These are phyloP conservation scores for Diaporthe aspalathi DNA, from an alignment of 2,329 filamentous ascomycete genomes.

Conservation along the genomic window DNA sequence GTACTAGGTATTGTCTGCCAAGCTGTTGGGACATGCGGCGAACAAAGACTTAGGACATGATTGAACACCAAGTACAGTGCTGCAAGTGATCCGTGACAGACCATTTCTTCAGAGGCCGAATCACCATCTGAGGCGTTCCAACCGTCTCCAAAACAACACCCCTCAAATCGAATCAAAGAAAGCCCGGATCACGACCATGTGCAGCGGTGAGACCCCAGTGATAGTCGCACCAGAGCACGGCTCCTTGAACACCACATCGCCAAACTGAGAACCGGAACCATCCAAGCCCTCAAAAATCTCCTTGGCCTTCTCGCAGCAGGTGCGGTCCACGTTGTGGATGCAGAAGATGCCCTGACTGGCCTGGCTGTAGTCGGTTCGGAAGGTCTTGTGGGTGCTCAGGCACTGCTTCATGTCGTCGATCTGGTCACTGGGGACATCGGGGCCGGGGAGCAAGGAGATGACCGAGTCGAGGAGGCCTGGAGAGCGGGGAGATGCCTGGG, in stretches of 20 bases:
- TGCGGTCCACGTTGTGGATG: neutral
- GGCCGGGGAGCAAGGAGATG: neutral
- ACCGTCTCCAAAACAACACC: neutral
- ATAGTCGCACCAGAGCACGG: neutral
- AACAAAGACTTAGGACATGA: neutral
- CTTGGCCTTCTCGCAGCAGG: neutral
- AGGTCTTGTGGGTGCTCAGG: neutral
- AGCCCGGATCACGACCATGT: neutral
- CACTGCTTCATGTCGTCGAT: neutral
- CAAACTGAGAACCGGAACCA: neutral
- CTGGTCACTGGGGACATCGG: fast-evolving
- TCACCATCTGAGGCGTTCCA: no score
- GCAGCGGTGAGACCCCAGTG: neutral
- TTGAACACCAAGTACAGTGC: neutral
- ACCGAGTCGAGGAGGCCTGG: neutral
- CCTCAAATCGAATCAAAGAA: neutral
- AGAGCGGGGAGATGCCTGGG: neutral
- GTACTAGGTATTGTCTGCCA: no score
- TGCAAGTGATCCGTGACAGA: neutral
- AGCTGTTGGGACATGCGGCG: no score
- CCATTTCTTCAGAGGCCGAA: neutral
- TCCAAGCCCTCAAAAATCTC: no score
- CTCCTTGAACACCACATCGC: neutral
- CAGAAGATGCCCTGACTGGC: neutral
- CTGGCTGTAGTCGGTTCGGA: neutral